Evolutionary conservation across 2,329 filamentous ascomycete species (phyloP).

Genomic region (Leptographium radiaticola): DNA sequence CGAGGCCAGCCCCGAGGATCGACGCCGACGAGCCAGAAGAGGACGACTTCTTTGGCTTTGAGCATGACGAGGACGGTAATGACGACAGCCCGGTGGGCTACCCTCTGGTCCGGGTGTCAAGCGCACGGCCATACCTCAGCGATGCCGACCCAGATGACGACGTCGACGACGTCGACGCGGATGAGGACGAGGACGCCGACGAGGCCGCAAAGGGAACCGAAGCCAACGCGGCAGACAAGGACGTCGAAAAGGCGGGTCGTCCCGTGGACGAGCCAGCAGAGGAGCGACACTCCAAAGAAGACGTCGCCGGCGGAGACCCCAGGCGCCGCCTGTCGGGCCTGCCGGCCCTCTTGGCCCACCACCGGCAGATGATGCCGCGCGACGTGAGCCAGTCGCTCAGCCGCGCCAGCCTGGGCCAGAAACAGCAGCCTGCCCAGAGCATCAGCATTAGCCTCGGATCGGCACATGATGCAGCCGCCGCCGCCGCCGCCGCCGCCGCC

Average conservation of each 20-base stretch:
- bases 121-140: constrained; percentile 1
- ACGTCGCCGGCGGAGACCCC: not conserved
- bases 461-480: not conserved
- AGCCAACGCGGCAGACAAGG: not conserved
- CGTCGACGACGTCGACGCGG: not conserved
- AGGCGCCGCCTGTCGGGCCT: not conserved
- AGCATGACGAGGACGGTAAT: constrained; percentile 7
- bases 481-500: too few species aligned
- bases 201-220: not conserved
- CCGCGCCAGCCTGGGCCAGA: not conserved
- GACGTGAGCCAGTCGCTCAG: not conserved
- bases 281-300: not conserved
- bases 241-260: not conserved
- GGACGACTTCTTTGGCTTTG: constrained; percentile 12
- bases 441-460: not conserved
- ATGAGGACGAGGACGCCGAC: not conserved
- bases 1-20: not conserved
- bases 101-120: constrained; percentile 5
- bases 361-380: not conserved
- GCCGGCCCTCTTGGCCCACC: not conserved
- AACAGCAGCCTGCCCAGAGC: not conserved
- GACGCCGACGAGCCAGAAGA: not conserved
- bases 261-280: not conserved
- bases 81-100: constrained; percentile 17
- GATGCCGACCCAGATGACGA: constrained; percentile 4